These are phyloP conservation scores for Penicillium sp. DNA, from an alignment of 2,329 filamentous ascomycete genomes.

Conservation along the genomic window DNA sequence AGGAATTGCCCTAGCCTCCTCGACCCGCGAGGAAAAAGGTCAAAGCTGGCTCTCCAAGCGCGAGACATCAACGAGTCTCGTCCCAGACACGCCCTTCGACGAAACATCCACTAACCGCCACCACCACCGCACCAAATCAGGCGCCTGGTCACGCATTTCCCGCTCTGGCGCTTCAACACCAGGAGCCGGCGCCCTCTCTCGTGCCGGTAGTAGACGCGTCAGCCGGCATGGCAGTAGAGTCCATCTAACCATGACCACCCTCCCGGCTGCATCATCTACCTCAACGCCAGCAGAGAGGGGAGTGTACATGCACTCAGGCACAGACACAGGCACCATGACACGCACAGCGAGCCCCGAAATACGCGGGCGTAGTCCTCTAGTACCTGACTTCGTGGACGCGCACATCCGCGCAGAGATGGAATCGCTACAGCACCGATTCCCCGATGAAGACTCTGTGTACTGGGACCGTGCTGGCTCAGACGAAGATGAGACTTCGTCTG, in stretches of 20 bases:
- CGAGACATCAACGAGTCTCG: slow-evolving; percentile 56
- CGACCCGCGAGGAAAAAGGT: slow-evolving; percentile 61
- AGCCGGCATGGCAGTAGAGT: slow-evolving; percentile 29
- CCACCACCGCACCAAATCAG: slow-evolving; percentile 27
- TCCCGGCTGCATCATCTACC: slow-evolving; percentile 13
- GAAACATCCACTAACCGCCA: slow-evolving; percentile 28
- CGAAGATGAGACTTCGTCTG: slow-evolving; percentile 29
- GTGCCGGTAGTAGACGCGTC: slow-evolving; percentile 32
- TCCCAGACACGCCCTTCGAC: slow-evolving; percentile 39
- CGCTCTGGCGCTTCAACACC: slow-evolving; percentile 42
- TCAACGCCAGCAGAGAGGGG: neutral
- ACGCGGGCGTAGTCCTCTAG: slow-evolving; percentile 21
- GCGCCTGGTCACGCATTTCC: slow-evolving; percentile 27
- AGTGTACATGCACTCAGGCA: neutral
- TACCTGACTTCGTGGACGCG: slow-evolving; percentile 54
- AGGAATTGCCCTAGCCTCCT: slow-evolving; percentile 56
- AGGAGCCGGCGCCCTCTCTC: slow-evolving; percentile 26
- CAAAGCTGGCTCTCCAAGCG: slow-evolving; percentile 60
- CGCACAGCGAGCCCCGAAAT: slow-evolving; percentile 17
- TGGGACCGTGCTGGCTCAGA: slow-evolving; percentile 12
- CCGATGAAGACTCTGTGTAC: slow-evolving; percentile 21
- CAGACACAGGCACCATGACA: neutral
- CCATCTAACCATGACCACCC: slow-evolving; percentile 38
- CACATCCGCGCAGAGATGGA: slow-evolving; percentile 42
- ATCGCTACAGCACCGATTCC: slow-evolving; percentile 27